These are phyloP conservation scores for Fusarium sp. DNA, from an alignment of 2,329 filamentous ascomycete genomes.

Conservation along the genomic window DNA sequence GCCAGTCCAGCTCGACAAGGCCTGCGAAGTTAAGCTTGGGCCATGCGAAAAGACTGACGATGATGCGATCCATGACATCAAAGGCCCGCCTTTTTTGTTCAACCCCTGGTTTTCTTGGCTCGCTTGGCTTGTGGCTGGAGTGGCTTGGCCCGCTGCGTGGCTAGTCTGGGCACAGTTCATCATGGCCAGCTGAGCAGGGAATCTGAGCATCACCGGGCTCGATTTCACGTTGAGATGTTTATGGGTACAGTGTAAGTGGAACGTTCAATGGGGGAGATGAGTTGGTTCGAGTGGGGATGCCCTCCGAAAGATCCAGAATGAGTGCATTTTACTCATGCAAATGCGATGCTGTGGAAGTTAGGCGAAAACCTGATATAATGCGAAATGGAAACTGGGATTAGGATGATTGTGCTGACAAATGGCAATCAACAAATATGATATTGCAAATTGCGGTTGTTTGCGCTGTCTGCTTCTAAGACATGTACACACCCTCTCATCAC, in stretches of 20 bases:
- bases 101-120: slow-evolving; percentile 31
- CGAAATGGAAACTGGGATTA: slow-evolving; percentile 7
- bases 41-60: slow-evolving; percentile 18
- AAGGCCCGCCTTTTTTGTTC: slow-evolving; percentile 21
- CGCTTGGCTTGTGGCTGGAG: slow-evolving; percentile 35
- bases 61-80: slow-evolving; percentile 46
- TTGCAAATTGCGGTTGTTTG: slow-evolving; percentile 3
- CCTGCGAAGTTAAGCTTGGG: slow-evolving; percentile 19
- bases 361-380: slow-evolving; percentile 30
- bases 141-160: slow-evolving; percentile 33
- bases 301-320: background rate
- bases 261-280: slow-evolving; percentile 9
- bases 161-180: slow-evolving; percentile 34
- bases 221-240: slow-evolving; percentile 3
- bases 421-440: background rate
- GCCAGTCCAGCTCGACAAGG: slow-evolving; percentile 38
- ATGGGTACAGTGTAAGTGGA: slow-evolving; percentile 23
- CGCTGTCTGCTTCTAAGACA: slow-evolving; percentile 27
- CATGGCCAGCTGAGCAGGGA: slow-evolving; percentile 43
- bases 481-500: slow-evolving; percentile 13
- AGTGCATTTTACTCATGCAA: slow-evolving; percentile 6
- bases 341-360: slow-evolving; percentile 10
- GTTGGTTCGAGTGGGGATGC: slow-evolving; percentile 21
- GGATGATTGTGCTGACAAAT: background rate
- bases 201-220: background rate